phyloP scores from a whole-genome alignment of 768 basidiomycete genomes.

The Termitomyces sp. region DNA sequence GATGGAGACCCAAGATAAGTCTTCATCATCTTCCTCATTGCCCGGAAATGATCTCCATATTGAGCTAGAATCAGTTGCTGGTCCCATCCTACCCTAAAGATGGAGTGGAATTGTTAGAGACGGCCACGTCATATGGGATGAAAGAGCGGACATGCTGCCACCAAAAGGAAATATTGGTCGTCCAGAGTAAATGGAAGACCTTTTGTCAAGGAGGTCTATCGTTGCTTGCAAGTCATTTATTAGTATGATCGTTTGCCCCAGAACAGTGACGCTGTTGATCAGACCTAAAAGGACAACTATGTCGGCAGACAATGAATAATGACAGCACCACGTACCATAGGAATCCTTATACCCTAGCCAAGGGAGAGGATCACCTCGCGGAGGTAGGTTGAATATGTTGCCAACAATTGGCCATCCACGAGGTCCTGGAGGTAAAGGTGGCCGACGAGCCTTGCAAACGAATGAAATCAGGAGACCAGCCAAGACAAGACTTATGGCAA shows the following conservation, averaged over 20 bases:
- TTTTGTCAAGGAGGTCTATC: constrained; percentile 36
- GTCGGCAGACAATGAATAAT: not conserved
- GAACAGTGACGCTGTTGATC: constrained; percentile 26
- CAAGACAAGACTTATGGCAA: not conserved
- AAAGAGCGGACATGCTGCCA: constrained; percentile 27
- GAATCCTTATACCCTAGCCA: constrained; percentile 20
- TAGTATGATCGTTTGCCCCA: constrained; percentile 25
- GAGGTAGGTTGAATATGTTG: constrained; percentile 29
- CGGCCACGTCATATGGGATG: constrained; percentile 1
- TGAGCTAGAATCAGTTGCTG: constrained; percentile 25
- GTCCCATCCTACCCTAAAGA: constrained; percentile 26
- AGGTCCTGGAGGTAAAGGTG: constrained; percentile 29
- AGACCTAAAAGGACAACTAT: constrained; percentile 13
- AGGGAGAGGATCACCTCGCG: constrained; percentile 17
- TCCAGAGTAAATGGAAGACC: constrained; percentile 28
- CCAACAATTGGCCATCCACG: constrained; percentile 29
- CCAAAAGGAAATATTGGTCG: constrained; percentile 33
- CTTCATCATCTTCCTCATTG: constrained; percentile 39
- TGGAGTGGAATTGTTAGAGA: not conserved
- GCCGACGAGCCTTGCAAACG: not conserved
- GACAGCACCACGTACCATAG: constrained; percentile 16
- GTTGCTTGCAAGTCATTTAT: constrained; percentile 23
- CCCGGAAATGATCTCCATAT: constrained; percentile 36
- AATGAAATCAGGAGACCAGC: not conserved
- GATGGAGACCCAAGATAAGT: constrained; percentile 38